Conservation (phyloP, 208 protist genomes). For the Trypanosoma melophagium region DNA sequence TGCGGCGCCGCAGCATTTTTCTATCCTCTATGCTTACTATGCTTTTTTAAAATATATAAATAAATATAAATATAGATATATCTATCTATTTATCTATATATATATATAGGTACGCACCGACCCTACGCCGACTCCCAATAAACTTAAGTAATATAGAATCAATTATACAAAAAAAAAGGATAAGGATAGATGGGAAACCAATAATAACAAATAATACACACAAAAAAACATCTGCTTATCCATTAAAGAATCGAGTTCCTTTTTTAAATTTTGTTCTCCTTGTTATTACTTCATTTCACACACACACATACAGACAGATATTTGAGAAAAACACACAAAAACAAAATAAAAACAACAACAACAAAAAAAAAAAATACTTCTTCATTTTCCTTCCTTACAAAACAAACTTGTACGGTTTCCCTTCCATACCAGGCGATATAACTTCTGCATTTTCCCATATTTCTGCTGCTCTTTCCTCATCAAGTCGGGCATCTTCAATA, state of each 20-base stretch:
- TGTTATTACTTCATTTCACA: no score
- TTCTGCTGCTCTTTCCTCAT: slow-evolving; percentile 80
- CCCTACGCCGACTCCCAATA: slow-evolving; percentile 2
- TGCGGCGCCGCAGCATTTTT: slow-evolving; percentile 29
- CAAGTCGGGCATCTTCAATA: slow-evolving; percentile 80
- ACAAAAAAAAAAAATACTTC: not conserved
- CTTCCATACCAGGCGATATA: slow-evolving; percentile 73
- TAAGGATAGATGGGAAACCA: not conserved
- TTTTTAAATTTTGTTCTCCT: no score
- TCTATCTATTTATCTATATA: slow-evolving; percentile 21
- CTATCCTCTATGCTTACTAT: slow-evolving; percentile 10
- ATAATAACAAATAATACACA: not conserved
- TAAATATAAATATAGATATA: slow-evolving; percentile 10
- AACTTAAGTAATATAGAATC: no score
- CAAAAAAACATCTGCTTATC: not conserved
- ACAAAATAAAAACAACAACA: not conserved
- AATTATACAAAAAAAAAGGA: slow-evolving; percentile 19
- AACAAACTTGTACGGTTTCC: slow-evolving; percentile 79
- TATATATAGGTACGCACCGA: slow-evolving; percentile 6
- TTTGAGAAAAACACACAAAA: no score
- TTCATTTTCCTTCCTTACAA: slow-evolving; percentile 32
- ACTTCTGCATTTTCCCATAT: slow-evolving; percentile 89
- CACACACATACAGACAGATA: no score
- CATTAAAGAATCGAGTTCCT: no score
- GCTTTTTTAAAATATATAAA: slow-evolving; percentile 10